phyloP scores from a whole-genome alignment of 805 yeast genomes.

The Kurtzmaniella fragi region DNA sequence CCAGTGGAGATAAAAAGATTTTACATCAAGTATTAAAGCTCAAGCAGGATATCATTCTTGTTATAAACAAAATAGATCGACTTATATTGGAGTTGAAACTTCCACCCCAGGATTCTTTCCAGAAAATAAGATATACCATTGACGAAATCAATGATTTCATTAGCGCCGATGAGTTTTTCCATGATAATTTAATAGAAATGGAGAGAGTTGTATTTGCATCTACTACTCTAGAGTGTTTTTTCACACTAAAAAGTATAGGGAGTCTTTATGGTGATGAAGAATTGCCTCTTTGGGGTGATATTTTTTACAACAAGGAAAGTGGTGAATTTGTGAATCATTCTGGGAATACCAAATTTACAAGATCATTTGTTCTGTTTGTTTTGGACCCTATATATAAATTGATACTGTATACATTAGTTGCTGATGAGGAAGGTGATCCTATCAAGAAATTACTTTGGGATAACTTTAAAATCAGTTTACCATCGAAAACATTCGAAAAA shows the following conservation, averaged over 20 bases:
- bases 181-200: constrained; percentile 20
- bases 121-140: constrained; percentile 56
- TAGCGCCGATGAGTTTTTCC: constrained; percentile 21
- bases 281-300: constrained; percentile 78
- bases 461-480: constrained; percentile 43
- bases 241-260: constrained; percentile 51
- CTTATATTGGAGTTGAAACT: constrained; percentile 73
- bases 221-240: constrained; percentile 53
- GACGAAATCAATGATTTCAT: constrained; percentile 61
- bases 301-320: constrained; percentile 40
- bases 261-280: constrained; percentile 16
- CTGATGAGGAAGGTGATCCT: constrained; percentile 32
- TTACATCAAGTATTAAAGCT: constrained; percentile 49
- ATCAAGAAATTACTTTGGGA: constrained; percentile 42
- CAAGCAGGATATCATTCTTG: constrained; percentile 50
- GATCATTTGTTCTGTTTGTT: constrained; percentile 61
- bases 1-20: constrained; percentile 45
- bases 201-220: constrained; percentile 74
- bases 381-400: constrained; percentile 80
- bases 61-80: constrained; percentile 81
- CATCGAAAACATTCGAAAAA: constrained; percentile 34
- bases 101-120: constrained; percentile 69
- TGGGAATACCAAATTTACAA: constrained; percentile 14
- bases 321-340: constrained; percentile 42
- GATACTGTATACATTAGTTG: constrained; percentile 53